Conservation (phyloP, 192 early-diverging fungal species). For the Chytriomyces confervae region DNA sequence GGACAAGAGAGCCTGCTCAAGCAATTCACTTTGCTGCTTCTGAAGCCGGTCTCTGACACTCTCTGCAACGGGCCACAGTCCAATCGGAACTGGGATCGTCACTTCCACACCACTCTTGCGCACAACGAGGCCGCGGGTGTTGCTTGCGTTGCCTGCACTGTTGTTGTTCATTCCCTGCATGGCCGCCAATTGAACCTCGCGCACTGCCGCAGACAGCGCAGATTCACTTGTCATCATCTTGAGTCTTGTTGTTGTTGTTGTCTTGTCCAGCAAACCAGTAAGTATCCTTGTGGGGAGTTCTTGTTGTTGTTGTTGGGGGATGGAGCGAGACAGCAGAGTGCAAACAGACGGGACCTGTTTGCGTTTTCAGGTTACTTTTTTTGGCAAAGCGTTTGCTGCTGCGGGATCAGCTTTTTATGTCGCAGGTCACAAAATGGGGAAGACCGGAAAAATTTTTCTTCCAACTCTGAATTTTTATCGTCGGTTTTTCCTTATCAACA, state of each 20-base stretch:
- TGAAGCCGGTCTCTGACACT: slow-evolving; percentile 55
- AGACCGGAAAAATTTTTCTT: too few species aligned
- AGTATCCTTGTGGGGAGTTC: not conserved
- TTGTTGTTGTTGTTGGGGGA: too few species aligned
- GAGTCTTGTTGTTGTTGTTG: not conserved
- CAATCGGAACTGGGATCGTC: slow-evolving; percentile 79
- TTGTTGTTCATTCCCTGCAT: not conserved
- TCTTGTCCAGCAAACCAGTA: not conserved
- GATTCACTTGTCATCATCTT: slow-evolving; percentile 1
- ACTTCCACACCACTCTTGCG: slow-evolving; percentile 81
- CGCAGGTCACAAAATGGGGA: too few species aligned
- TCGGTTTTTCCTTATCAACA: too few species aligned
- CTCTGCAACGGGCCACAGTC: slow-evolving; percentile 90
- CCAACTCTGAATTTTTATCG: too few species aligned
- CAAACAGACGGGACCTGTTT: too few species aligned
- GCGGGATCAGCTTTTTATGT: too few species aligned
- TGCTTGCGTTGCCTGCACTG: not conserved
- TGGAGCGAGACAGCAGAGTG: too few species aligned
- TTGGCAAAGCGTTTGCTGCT: too few species aligned
- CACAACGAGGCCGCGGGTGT: slow-evolving; percentile 70
- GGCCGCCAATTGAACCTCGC: not conserved
- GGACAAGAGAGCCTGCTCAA: slow-evolving; percentile 52
- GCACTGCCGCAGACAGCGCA: not conserved
- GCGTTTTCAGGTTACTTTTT: too few species aligned
- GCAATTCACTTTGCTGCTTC: slow-evolving; percentile 58